A percentile compares a stretch with the other conserved stretches of the same genome.
Evolutionary conservation across 345 rosid genomes (phyloP).

Genomic region (Limnanthes douglasii): DNA sequence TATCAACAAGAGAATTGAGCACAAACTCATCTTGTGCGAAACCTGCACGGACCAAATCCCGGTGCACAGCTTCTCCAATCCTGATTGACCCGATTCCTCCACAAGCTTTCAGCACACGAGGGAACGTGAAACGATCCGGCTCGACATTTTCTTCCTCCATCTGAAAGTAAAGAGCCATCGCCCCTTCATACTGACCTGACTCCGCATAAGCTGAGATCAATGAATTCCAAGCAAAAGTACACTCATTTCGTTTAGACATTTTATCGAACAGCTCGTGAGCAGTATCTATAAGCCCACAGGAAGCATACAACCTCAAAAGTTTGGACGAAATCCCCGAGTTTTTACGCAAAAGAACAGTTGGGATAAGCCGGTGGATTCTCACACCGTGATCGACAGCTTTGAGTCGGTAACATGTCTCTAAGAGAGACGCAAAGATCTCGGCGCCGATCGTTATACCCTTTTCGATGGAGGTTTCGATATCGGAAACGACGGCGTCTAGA

Average conservation of each 20-base stretch:
- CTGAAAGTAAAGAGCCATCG: conserved; percentile 75
- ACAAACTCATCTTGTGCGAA: conserved; percentile 44
- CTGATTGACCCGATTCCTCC: conserved; percentile 63
- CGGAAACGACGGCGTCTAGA: conserved; percentile 33
- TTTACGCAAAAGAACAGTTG: conserved; percentile 27
- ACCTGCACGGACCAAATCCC: conserved; percentile 56
- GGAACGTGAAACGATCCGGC: conserved; percentile 70
- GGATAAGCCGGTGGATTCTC: conserved; percentile 44
- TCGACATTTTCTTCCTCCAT: conserved; percentile 76
- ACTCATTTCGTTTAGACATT: conserved; percentile 37
- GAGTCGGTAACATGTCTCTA: conserved; percentile 52
- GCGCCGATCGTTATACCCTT: conserved; percentile 39
- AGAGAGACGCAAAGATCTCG: conserved; percentile 49
- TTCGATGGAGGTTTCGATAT: conserved; percentile 33
- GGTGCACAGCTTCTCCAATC: conserved; percentile 63
- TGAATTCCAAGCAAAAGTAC: conserved; percentile 83
- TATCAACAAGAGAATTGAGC: conserved; percentile 66
- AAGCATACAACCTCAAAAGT: conserved; percentile 39
- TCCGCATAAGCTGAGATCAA: conserved; percentile 67
- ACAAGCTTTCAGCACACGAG: conserved; percentile 74
- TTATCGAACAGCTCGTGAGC: conserved; percentile 78
- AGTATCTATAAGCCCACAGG: conserved; percentile 26
- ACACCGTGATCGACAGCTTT: conserved; percentile 36
- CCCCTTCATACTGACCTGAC: conserved; percentile 52
- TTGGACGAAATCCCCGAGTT: conserved; percentile 49